Conservation (phyloP, 129 eudicot genomes). For the Helianthus annuus region HanXRQr2.0-SUNRISE NC_035435.2:57149424-57149923, state of each 20-base stretch:
- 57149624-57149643: neutral
- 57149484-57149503: slow-evolving; percentile 1
- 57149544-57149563: slow-evolving; percentile 4
- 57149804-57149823: slow-evolving; percentile 63
- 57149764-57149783: slow-evolving; percentile 67
- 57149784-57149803: slow-evolving; percentile 59
- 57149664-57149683: slow-evolving; percentile 85
- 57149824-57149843: slow-evolving; percentile 72
- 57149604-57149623: neutral
- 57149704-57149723: slow-evolving; percentile 75
- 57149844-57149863: slow-evolving; percentile 59
- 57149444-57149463: neutral
- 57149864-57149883: slow-evolving; percentile 52
- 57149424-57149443: neutral
- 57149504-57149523: neutral
- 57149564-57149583: neutral
- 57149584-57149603: neutral
- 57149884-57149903: slow-evolving; percentile 57
- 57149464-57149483: neutral
- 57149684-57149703: slow-evolving; percentile 83
- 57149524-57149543: neutral
- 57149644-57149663: neutral
- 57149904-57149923: slow-evolving; percentile 68
- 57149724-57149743: slow-evolving; percentile 75
- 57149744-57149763: slow-evolving; percentile 52